A percentile compares a stretch with the other conserved stretches of the same genome.
Conservation (phyloP, 2,329 filamentous ascomycete species). For the Mycocentrospora acerina region DNA sequence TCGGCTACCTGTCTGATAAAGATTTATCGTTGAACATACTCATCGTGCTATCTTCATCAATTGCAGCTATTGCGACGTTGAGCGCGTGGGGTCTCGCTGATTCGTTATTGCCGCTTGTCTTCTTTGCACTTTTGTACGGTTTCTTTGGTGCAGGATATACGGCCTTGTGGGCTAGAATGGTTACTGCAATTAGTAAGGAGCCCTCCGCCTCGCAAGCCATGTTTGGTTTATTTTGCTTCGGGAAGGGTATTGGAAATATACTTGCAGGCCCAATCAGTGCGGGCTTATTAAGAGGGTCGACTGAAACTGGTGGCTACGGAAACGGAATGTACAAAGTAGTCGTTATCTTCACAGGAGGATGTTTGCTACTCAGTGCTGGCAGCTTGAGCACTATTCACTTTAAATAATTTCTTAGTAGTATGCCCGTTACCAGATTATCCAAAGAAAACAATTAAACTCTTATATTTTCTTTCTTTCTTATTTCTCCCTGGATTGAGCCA, state of each 20-base stretch:
- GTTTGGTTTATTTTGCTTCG: conserved; percentile 47
- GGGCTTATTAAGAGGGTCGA: conserved; percentile 25
- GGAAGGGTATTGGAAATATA: conserved; percentile 52
- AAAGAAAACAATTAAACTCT: no score
- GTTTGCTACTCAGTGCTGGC: conserved; percentile 12
- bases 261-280: conserved; percentile 51
- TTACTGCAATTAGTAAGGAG: conserved; percentile 38
- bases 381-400: conserved; percentile 8
- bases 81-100: conserved; percentile 47
- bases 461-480: no score
- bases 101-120: conserved; percentile 34
- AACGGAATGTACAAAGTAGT: conserved; percentile 14
- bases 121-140: conserved; percentile 45
- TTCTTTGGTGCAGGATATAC: conserved; percentile 41
- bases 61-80: conserved; percentile 33
- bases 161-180: conserved; percentile 45
- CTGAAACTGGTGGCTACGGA: conserved; percentile 6
- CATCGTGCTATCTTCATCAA: conserved; percentile 31
- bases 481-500: no score
- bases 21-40: conserved; percentile 33
- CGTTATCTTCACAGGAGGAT: conserved; percentile 17
- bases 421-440: no score
- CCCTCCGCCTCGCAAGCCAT: conserved; percentile 41
- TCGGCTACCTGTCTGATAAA: conserved; percentile 41
- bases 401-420: no score